Conservation (phyloP, 139 green algal species). For the Tetraselmis chui region DNA sequence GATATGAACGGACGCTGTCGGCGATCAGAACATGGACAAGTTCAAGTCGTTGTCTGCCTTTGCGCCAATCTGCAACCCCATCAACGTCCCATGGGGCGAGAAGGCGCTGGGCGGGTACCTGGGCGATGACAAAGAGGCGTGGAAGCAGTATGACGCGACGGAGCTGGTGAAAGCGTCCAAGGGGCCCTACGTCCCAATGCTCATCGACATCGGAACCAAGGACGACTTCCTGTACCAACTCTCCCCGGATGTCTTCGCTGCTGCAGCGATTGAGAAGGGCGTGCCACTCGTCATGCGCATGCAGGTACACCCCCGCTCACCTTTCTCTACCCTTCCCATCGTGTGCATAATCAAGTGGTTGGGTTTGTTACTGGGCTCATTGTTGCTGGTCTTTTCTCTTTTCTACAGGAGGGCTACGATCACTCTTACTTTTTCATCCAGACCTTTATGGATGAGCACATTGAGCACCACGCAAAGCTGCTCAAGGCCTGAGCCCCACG, state of each 20-base stretch:
- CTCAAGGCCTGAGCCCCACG: slow-evolving; percentile 27
- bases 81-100: slow-evolving; percentile 74
- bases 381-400: slow-evolving; percentile 9
- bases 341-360: too few relatives aligned
- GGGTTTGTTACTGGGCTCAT: not conserved
- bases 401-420: slow-evolving; percentile 78
- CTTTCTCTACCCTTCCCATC: not conserved
- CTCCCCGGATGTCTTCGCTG: slow-evolving; percentile 59
- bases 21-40: slow-evolving; percentile 51
- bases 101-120: slow-evolving; percentile 89
- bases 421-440: slow-evolving; percentile 94
- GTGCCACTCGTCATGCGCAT: slow-evolving; percentile 55
- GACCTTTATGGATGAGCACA: slow-evolving; percentile 88
- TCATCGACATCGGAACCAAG: slow-evolving; percentile 57
- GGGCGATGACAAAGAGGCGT: slow-evolving; percentile 50
- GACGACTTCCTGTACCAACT: slow-evolving; percentile 89
- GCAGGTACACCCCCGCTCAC: slow-evolving; percentile 35
- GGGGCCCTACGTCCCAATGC: slow-evolving; percentile 37
- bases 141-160: slow-evolving; percentile 80
- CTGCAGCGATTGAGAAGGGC: slow-evolving; percentile 44
- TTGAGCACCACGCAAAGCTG: slow-evolving; percentile 74
- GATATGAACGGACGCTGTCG: too few relatives aligned
- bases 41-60: slow-evolving; percentile 85
- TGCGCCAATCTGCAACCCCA: slow-evolving; percentile 88
- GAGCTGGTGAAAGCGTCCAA: slow-evolving; percentile 61